A percentile compares a stretch with the other conserved stretches of the same genome.
phyloP scores from a whole-genome alignment of 805 yeast genomes.

The Lachancea nothofagi region DNA sequence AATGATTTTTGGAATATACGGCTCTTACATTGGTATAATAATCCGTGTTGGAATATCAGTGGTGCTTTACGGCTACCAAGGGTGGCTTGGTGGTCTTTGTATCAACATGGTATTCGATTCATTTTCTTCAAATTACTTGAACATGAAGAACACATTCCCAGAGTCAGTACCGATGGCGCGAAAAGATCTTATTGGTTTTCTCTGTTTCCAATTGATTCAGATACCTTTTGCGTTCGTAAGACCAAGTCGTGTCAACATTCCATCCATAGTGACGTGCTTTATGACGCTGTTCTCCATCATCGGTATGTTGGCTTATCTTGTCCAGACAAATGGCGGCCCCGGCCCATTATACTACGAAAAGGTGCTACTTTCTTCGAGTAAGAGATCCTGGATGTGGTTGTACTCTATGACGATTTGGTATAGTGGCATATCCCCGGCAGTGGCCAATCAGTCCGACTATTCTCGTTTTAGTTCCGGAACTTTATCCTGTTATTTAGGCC shows the following conservation, averaged over 20 bases:
- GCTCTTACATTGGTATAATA: constrained; percentile 33
- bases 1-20: constrained; percentile 35
- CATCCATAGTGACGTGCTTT: constrained; percentile 24
- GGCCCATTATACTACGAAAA: constrained; percentile 29
- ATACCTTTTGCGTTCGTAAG: constrained; percentile 27
- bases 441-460: constrained; percentile 38
- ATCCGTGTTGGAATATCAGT: constrained; percentile 35
- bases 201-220: constrained; percentile 35
- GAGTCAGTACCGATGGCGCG: constrained; percentile 34
- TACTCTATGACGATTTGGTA: constrained; percentile 38
- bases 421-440: constrained; percentile 36
- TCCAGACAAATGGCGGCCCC: constrained; percentile 31
- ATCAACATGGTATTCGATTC: constrained; percentile 30
- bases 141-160: constrained; percentile 26
- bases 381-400: constrained; percentile 38
- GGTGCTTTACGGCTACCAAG: constrained; percentile 38
- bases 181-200: constrained; percentile 37
- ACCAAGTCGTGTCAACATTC: constrained; percentile 30
- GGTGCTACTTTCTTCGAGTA: constrained; percentile 22
- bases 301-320: constrained; percentile 31
- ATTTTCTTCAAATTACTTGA: constrained; percentile 21
- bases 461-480: constrained; percentile 35
- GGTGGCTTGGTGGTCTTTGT: constrained; percentile 36
- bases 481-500: constrained; percentile 29
- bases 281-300: constrained; percentile 28